These are phyloP conservation scores for Mycena alexandri DNA, from an alignment of 768 basidiomycete genomes.

Conservation along the genomic window DNA sequence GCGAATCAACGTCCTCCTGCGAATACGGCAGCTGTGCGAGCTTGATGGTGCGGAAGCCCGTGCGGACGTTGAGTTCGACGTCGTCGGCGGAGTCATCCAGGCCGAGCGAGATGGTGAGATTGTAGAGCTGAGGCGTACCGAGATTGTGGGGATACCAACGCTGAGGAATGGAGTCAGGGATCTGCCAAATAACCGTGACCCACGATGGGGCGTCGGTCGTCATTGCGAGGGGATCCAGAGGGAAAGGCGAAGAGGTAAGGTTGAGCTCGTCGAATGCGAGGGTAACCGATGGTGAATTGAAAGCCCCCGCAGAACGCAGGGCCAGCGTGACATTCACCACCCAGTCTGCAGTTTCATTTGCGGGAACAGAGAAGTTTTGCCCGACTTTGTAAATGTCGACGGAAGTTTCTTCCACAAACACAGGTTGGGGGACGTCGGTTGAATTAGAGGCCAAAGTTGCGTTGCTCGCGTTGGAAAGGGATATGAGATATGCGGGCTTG, in stretches of 20 bases:
- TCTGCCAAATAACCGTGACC: slow-evolving; percentile 58
- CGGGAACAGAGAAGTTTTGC: slow-evolving; percentile 57
- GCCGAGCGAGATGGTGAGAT: slow-evolving; percentile 58
- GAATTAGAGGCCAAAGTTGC: slow-evolving; percentile 42
- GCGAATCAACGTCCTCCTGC: slow-evolving; percentile 54
- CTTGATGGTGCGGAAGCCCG: slow-evolving; percentile 71
- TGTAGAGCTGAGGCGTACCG: slow-evolving; percentile 68
- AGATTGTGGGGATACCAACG: slow-evolving; percentile 71
- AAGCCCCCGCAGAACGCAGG: slow-evolving; percentile 56
- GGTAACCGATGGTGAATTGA: slow-evolving; percentile 52
- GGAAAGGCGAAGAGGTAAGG: slow-evolving; percentile 52
- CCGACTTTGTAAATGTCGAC: slow-evolving; percentile 69
- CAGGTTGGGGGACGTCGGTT: slow-evolving; percentile 39
- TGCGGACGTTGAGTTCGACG: slow-evolving; percentile 58
- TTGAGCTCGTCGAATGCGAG: slow-evolving; percentile 63
- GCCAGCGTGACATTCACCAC: slow-evolving; percentile 66
- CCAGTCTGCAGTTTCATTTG: slow-evolving; percentile 65
- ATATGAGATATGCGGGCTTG: slow-evolving; percentile 68
- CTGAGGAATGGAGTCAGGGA: slow-evolving; percentile 59
- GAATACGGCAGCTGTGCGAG: slow-evolving; percentile 64
- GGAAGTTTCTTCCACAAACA: slow-evolving; percentile 66
- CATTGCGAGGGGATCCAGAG: slow-evolving; percentile 39
- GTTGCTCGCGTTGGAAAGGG: slow-evolving; percentile 46
- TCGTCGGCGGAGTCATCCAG: slow-evolving; percentile 38
- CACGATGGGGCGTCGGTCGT: slow-evolving; percentile 50